Evolutionary conservation across 306 rosid genomes (phyloP), one percentile per base, ranked within the genome.

Genomic region (Cicer chorassanicum): DNA sequence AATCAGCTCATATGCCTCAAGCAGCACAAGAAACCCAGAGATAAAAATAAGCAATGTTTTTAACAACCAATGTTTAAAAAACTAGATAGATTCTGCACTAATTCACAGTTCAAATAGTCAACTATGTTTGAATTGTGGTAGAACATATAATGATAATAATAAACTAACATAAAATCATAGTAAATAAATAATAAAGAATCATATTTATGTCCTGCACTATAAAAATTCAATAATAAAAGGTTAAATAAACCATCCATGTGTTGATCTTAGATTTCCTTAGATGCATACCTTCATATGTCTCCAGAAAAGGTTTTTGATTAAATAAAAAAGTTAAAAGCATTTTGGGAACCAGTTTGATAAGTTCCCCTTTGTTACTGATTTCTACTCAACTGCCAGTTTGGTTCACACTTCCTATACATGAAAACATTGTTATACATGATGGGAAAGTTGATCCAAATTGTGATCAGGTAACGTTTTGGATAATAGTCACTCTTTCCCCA

Each of bases 1-100:
- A 42, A 53, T 63, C 56, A 64, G 68, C 65, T 42, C 39, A 41
- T 13, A 63, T 43, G 38, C 42, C 36, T 56, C 51, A 75, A 50
- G 70, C 21, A 1, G 34, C 5, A 9, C 41, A 42, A 19, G 44
- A 29, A 8, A 70, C 39, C 40, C 50, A 0, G 42, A 57, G 41
- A 57, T 57, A 57, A 12, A 24, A 57, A 12, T 24, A 49, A 6
- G 54, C 18, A 49, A 11, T 9, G 29, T 15, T 55, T 55, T 16
- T 19, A 55, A 55, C 11, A 5, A 29, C 9, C 41, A 24, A 57
- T 57, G 10, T 34, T 12, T 34, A 42, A n/a, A 72, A 11, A 53
- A 7, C 24, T 53, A 53, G 59, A 51, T 29, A 53, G 55, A 49
- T 14, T 48, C 2, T 15, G 7, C 11, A 51, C 24, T 51, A 51